Base-by-base conservation (phyloP, 257 asterid genomes). In the Solanum microdontum region DNA sequence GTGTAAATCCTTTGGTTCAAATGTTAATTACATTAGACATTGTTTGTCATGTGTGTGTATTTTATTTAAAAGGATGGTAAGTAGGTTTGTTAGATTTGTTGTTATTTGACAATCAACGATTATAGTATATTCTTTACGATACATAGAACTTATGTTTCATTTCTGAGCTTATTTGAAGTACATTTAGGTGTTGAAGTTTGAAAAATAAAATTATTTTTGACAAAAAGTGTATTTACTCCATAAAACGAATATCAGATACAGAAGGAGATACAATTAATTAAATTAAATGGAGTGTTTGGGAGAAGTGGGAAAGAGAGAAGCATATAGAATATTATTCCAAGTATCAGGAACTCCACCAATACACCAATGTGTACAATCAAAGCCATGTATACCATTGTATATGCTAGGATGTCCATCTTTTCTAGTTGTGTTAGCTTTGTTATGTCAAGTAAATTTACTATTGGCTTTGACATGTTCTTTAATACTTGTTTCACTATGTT, bases 331-430 rank as follows among this genome's bases (percentile, higher is more conserved):
- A 0, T 84, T 89, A 88, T 93, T 94, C 98, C 96, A 94, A 0
- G 98, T 91, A 74, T 93, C 95, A 28, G 90, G 92, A 11, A 93
- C 92, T 3, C 98, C 96, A 28, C 91, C 92, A 23, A 94, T 30
- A 85, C 98, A 94, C 98, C 98, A 94, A 83, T 94, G 98, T 6
- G 92, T 90, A 86, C 95, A 94, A 40, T 94, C 96, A 89, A 92
- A 89, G 28, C 92, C 93, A 13, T 72, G 43, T 7, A 89, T 77
- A 7, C 30, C 88, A 82, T 91, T 94, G 80, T 90, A 89, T 82
- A 62, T 88, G 36, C 92, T 88, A 0, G 94, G 94, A 84, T 94
- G 96, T 5, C 92, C 97, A 68, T 95, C 94, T 87, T 94, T 94
- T 72, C 97, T 15, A 95, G 48, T 7, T 93, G 95, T 5, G 97